Evolutionary conservation across 2,329 filamentous ascomycete species (phyloP).

Genomic region (Hansfordia pulvinata): DNA sequence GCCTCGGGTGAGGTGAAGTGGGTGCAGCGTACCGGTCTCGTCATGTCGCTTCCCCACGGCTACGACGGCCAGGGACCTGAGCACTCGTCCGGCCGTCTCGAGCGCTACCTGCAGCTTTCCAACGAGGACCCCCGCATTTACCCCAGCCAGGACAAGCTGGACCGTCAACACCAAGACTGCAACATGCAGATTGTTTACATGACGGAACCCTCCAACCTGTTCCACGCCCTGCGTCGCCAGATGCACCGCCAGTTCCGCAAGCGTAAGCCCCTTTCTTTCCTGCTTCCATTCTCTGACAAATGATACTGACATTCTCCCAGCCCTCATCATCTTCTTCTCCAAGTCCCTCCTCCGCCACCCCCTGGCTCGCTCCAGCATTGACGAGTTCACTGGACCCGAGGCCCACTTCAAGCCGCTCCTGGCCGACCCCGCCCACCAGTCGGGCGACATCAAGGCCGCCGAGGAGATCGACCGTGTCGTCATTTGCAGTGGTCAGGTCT

Average conservation of each 20-base stretch:
- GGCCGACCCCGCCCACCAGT: slow-evolving; percentile 72
- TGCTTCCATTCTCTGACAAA: too few relatives aligned
- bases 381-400: slow-evolving; percentile 72
- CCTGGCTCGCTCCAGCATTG: slow-evolving; percentile 73
- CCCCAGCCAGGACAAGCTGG: slow-evolving; percentile 76
- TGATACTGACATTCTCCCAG: slow-evolving; percentile 32
- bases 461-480: slow-evolving; percentile 91
- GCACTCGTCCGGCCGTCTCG: slow-evolving; percentile 93
- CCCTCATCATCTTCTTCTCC: slow-evolving; percentile 95
- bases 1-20: slow-evolving; percentile 97
- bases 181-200: slow-evolving; percentile 98
- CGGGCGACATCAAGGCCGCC: slow-evolving; percentile 57
- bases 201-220: slow-evolving; percentile 91
- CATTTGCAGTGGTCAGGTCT: slow-evolving; percentile 90
- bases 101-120: slow-evolving; percentile 92
- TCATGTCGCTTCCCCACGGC: slow-evolving; percentile 92
- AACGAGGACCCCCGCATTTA: slow-evolving; percentile 95
- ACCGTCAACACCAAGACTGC: slow-evolving; percentile 97
- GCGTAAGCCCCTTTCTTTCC: slow-evolving; percentile 51
- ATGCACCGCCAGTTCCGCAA: slow-evolving; percentile 99
- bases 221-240: slow-evolving; percentile 92
- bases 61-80: slow-evolving; percentile 98
- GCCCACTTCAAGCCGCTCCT: slow-evolving; percentile 97
- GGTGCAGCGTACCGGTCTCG: slow-evolving; percentile 93
- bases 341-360: slow-evolving; percentile 94